phyloP scores from a whole-genome alignment of 257 asterid genomes.

The Apocynum venetum region DNA sequence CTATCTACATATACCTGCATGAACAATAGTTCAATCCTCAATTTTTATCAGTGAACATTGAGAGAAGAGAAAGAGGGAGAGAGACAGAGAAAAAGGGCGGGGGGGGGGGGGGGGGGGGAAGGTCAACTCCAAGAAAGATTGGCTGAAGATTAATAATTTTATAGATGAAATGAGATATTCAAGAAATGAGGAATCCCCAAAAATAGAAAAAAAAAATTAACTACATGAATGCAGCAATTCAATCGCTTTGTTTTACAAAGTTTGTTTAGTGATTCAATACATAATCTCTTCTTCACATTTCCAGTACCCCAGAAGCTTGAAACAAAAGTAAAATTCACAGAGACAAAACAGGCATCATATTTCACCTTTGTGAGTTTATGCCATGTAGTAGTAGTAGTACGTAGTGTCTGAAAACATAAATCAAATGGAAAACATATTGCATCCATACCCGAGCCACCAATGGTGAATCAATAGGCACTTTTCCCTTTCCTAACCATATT shows the following conservation, averaged over 20 bases:
- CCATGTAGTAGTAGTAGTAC: not conserved
- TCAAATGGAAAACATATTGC: not conserved
- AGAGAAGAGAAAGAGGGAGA: no score
- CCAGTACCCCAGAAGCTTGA: not conserved
- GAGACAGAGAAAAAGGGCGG: no score
- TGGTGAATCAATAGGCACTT: slow-evolving; percentile 51
- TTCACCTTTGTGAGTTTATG: slow-evolving; percentile 1
- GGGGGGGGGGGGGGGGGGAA: no score
- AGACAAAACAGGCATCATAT: not conserved
- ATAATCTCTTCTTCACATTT: not conserved
- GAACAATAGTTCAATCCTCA: slow-evolving; percentile 5
- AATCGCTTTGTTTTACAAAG: not conserved
- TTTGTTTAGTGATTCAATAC: not conserved
- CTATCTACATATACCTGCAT: slow-evolving; percentile 86
- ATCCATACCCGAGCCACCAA: slow-evolving; percentile 76
- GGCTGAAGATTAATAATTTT: not conserved
- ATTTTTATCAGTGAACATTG: not conserved
- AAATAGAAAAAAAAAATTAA: not conserved
- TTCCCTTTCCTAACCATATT: slow-evolving; percentile 73
- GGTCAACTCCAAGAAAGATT: not conserved
- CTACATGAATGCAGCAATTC: not conserved
- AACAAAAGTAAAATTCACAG: not conserved
- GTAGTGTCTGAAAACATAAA: not conserved
- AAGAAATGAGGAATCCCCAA: not conserved
- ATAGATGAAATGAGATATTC: not conserved